Evolutionary conservation across 148 eudicot genomes (phyloP).

Genomic region (Talinum fruticosum): DNA sequence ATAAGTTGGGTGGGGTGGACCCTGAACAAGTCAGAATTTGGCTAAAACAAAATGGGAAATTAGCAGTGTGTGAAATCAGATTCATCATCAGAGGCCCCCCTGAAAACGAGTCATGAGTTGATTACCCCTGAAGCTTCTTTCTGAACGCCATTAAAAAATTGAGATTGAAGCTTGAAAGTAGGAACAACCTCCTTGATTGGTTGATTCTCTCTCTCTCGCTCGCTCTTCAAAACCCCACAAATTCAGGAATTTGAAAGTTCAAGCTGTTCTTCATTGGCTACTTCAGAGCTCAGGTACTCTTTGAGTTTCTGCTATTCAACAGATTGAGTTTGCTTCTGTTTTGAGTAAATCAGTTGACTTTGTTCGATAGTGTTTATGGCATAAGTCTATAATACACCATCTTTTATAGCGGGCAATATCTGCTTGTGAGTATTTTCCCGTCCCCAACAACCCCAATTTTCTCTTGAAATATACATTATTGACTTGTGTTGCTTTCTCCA

Average conservation of each 20-base stretch:
- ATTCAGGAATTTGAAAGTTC: not conserved
- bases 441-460: not conserved
- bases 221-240: not conserved
- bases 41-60: no score
- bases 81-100: no score
- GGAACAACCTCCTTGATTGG: not conserved
- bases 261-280: not conserved
- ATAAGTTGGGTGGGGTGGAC: no score
- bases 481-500: not conserved
- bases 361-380: not conserved
- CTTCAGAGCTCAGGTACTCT: not conserved
- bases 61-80: no score
- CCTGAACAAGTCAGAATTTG: no score
- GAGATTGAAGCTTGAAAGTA: not conserved
- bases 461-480: not conserved
- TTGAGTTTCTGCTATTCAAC: not conserved
- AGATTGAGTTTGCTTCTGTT: not conserved
- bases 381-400: not conserved
- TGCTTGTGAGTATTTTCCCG: not conserved
- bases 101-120: no score
- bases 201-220: not conserved
- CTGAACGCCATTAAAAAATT: not conserved
- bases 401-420: not conserved
- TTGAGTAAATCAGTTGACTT: not conserved
- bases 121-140: not conserved